A percentile compares a stretch with the other conserved stretches of the same genome.
phyloP scores from a whole-genome alignment of 139 green algal species.

The Chlamydomonas asymmetrica region DNA sequence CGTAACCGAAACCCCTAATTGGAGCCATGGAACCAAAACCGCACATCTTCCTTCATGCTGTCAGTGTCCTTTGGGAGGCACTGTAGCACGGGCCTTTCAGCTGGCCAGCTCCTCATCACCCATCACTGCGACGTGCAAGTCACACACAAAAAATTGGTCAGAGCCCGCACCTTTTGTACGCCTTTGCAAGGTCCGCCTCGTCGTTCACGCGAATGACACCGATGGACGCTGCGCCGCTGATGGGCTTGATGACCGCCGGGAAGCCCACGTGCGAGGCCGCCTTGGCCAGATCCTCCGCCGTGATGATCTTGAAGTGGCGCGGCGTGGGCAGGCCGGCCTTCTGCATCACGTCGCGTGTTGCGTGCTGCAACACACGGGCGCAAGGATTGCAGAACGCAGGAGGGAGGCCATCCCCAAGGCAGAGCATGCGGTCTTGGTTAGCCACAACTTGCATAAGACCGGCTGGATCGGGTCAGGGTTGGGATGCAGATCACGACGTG shows the following conservation, averaged over 20 bases:
- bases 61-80: no score
- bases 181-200: slow-evolving; percentile 56
- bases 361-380: no score
- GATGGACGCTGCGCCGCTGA: slow-evolving; percentile 83
- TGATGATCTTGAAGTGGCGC: slow-evolving; percentile 56
- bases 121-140: background rate
- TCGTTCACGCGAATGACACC: slow-evolving; percentile 84
- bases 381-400: no score
- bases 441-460: no score
- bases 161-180: slow-evolving; percentile 41
- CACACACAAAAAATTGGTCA: background rate
- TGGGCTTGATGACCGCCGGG: slow-evolving; percentile 89
- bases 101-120: background rate
- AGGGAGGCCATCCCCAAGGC: no score
- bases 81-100: no score
- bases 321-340: slow-evolving; percentile 76
- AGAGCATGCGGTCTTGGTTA: no score
- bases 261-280: slow-evolving; percentile 75
- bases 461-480: no score
- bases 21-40: no score
- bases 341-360: slow-evolving; percentile 61
- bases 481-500: no score
- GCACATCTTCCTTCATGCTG: no score
- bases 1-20: no score
- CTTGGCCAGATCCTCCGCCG: slow-evolving; percentile 46